Evolutionary conservation across 306 rosid species (phyloP).

Genomic region (Ceratonia siliqua): DNA sequence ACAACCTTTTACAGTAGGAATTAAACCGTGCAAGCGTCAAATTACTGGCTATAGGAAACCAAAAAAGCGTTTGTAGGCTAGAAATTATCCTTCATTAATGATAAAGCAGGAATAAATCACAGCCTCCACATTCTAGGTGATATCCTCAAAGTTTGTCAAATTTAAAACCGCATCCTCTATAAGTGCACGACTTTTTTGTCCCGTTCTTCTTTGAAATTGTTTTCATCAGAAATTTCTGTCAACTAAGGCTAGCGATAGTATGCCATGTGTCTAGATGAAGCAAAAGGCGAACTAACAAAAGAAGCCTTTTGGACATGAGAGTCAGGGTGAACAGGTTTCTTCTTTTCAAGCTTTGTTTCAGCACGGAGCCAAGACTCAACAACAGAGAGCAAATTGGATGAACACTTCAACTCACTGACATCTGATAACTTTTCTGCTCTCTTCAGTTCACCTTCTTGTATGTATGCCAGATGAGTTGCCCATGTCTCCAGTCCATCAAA

Average conservation of each 20-base stretch:
- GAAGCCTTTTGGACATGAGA: slow-evolving; percentile 48
- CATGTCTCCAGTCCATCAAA: slow-evolving; percentile 98
- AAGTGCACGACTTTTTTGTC: too few species aligned
- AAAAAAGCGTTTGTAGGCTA: not conserved
- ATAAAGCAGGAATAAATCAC: not conserved
- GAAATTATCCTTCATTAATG: too few species aligned
- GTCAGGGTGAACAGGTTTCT: slow-evolving; percentile 49
- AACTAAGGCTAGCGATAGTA: slow-evolving; percentile 62
- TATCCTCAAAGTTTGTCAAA: not conserved
- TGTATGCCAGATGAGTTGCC: slow-evolving; percentile 95
- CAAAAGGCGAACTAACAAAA: slow-evolving; percentile 54
- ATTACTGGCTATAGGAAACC: not conserved
- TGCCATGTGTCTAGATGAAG: slow-evolving; percentile 85
- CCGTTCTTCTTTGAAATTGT: slow-evolving; percentile 18
- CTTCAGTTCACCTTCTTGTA: slow-evolving; percentile 85
- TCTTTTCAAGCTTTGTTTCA: slow-evolving; percentile 70
- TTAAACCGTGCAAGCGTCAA: not conserved
- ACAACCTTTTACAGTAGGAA: not conserved
- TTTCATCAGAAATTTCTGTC: slow-evolving; percentile 13
- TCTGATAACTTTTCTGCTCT: slow-evolving; percentile 74
- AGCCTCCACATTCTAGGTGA: not conserved
- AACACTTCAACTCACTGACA: slow-evolving; percentile 69
- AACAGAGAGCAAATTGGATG: slow-evolving; percentile 76
- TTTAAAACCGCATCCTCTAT: too few species aligned
- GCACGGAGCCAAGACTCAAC: slow-evolving; percentile 94